phyloP scores from a whole-genome alignment of 352 stramenopile species.

The Phytophthora pluvialis region DNA sequence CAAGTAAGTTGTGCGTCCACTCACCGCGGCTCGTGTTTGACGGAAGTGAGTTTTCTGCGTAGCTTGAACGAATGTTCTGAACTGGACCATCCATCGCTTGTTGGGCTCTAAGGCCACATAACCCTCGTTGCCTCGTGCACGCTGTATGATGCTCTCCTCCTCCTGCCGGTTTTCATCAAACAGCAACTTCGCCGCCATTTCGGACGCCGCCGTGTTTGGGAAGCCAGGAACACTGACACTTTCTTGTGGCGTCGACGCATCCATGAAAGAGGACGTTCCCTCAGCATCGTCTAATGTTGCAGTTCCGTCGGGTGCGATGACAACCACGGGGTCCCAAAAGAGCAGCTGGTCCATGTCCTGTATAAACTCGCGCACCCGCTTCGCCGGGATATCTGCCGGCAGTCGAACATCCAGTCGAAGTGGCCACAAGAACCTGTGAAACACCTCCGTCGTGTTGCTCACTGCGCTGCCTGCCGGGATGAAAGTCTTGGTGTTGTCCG shows the following conservation, averaged over 20 bases:
- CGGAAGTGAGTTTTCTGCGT: slow-evolving; percentile 53
- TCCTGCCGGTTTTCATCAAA: slow-evolving; percentile 62
- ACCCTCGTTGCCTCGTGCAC: slow-evolving; percentile 56
- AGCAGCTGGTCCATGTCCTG: slow-evolving; percentile 71
- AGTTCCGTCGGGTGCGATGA: slow-evolving; percentile 32
- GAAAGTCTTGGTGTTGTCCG: slow-evolving; percentile 66
- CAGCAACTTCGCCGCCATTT: slow-evolving; percentile 37
- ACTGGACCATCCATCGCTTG: slow-evolving; percentile 62
- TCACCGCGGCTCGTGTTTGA: slow-evolving; percentile 52
- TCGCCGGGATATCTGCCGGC: slow-evolving; percentile 37
- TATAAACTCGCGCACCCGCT: slow-evolving; percentile 58
- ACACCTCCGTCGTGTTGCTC: slow-evolving; percentile 58
- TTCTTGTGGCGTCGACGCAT: slow-evolving; percentile 33
- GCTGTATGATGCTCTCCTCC: slow-evolving; percentile 52
- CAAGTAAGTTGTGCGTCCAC: slow-evolving; percentile 9
- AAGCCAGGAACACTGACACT: slow-evolving; percentile 20
- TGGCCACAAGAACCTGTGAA: slow-evolving; percentile 58
- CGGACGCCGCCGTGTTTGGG: slow-evolving; percentile 4
- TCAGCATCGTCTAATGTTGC: slow-evolving; percentile 31
- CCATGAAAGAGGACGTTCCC: slow-evolving; percentile 33
- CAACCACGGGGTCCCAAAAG: slow-evolving; percentile 45
- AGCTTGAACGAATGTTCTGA: slow-evolving; percentile 61
- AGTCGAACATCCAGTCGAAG: slow-evolving; percentile 59
- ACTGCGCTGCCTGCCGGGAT: slow-evolving; percentile 66
- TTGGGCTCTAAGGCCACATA: slow-evolving; percentile 55